Base-by-base conservation (phyloP, 1,284 basidiomycete genomes). In the Abortiporus biennis region DNA sequence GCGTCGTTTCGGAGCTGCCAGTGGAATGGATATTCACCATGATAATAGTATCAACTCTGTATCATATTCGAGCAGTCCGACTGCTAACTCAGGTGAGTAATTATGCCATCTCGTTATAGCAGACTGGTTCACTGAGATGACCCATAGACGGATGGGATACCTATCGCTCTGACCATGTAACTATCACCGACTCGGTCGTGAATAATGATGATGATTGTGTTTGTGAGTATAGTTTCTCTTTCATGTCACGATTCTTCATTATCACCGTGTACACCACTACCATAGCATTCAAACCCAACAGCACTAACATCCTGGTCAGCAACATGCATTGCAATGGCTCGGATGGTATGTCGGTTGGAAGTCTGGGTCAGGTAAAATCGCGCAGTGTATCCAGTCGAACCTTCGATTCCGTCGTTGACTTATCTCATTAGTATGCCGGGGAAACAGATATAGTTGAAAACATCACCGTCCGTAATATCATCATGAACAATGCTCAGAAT, bases 61-160 rank as follows among this genome's bases (percentile, higher is more conserved):
- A 4, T 62, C 60, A 3, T 60, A 57, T 41, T 60, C 60, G 1
- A 53, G 44, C 40, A 50, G 49, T 32, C 54, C 56, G 0, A 49
- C 56, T 2, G 53, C 57, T 2, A 59, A 58, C 37, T 54, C 54
- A 17, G 56, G 56, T 54, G 66, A 6, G 58, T 61, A 4, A n/a
- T n/a, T n/a, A n/a, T n/a, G n/a, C n/a, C n/a, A n/a, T n/a, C n/a
- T n/a, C n/a, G n/a, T n/a, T n/a, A n/a, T n/a, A n/a, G n/a, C n/a
- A n/a, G n/a, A n/a, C n/a, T n/a, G n/a, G n/a, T n/a, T n/a, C n/a
- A n/a, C 53, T 36, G 12, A 12, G 27, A 15, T 74, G 74, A 46
- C 71, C 71, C n/a, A n/a, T n/a, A 40, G 78, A 81, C 49, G 79
- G 78, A 6, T 80, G 77, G 77, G 74, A 83, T 51, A 73, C 77